These are phyloP conservation scores for Haplosporangium gracile DNA, from an alignment of 192 early-diverging fungal genomes.

Conservation along the genomic window DNA sequence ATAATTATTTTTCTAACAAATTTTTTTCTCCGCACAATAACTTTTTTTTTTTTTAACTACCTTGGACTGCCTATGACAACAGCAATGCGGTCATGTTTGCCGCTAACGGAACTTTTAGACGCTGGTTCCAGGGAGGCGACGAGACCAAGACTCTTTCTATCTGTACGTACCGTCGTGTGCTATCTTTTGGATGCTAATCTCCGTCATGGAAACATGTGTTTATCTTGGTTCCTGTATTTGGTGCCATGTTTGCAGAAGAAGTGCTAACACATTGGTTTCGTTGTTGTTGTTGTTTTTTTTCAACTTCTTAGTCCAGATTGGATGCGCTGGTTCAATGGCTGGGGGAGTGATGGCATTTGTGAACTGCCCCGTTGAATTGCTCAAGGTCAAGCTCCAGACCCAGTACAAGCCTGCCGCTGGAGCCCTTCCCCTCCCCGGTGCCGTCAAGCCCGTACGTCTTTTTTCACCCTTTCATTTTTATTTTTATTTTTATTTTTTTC, in stretches of 20 bases:
- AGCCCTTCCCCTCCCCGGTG: conserved; percentile 7
- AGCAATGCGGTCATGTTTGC: conserved; percentile 81
- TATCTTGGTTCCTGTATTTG: too few relatives aligned
- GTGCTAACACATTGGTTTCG: background rate
- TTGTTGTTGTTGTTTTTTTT: conserved; percentile 14
- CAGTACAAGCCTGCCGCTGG: conserved; percentile 57
- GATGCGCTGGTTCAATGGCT: conserved; percentile 68
- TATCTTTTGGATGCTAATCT: too few relatives aligned
- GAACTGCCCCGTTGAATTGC: conserved; percentile 76
- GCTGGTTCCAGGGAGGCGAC: conserved; percentile 65
- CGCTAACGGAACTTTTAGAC: conserved; percentile 72
- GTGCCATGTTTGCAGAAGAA: background rate
- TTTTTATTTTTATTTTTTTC: conserved; percentile 4
- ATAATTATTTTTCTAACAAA: background rate
- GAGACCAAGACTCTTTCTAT: conserved; percentile 59
- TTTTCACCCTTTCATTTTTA: background rate
- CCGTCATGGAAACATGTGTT: too few relatives aligned
- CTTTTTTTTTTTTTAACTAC: background rate
- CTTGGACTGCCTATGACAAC: background rate
- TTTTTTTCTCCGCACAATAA: conserved; percentile 1
- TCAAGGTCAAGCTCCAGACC: conserved; percentile 81
- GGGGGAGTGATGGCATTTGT: conserved; percentile 79
- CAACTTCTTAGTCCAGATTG: conserved; percentile 60
- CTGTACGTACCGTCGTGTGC: conserved; percentile 42
- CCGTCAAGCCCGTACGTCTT: conserved; percentile 46